phyloP scores from a whole-genome alignment of 129 eudicot genomes.

The Lactuca sativa region DNA sequence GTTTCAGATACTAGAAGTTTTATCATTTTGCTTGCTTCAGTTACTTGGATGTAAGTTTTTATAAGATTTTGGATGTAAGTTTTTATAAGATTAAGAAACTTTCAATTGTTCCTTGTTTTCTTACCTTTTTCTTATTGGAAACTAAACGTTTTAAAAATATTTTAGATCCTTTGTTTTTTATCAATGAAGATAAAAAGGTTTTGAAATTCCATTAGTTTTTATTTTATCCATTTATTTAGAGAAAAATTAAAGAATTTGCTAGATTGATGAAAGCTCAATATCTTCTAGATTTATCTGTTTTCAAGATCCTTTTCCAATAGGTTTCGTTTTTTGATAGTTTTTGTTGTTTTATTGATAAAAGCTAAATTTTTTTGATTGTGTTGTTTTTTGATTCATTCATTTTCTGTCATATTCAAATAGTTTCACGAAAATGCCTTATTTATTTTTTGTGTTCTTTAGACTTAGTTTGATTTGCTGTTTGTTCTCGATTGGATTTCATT shows the following conservation, averaged over 20 bases:
- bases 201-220: neutral
- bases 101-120: neutral
- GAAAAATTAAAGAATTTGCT: neutral
- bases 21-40: neutral
- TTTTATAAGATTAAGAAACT: neutral
- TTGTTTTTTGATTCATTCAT: neutral
- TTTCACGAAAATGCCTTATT: neutral
- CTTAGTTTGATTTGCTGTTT: constrained; percentile 19
- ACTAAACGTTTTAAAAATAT: neutral
- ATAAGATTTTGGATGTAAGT: too few species aligned
- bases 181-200: neutral
- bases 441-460: constrained; percentile 20
- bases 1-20: neutral
- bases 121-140: neutral
- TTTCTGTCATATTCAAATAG: neutral
- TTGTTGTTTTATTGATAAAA: neutral
- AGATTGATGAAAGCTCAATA: constrained; percentile 6
- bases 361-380: too few species aligned
- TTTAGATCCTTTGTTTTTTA: neutral
- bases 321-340: neutral
- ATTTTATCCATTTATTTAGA: neutral
- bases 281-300: neutral
- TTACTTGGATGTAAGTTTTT: too few species aligned
- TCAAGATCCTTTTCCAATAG: too few species aligned
- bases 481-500: constrained; percentile 6